Evolutionary conservation across 78 protist genomes (phyloP).

Genomic region (Dictyostelium intermedium): DNA sequence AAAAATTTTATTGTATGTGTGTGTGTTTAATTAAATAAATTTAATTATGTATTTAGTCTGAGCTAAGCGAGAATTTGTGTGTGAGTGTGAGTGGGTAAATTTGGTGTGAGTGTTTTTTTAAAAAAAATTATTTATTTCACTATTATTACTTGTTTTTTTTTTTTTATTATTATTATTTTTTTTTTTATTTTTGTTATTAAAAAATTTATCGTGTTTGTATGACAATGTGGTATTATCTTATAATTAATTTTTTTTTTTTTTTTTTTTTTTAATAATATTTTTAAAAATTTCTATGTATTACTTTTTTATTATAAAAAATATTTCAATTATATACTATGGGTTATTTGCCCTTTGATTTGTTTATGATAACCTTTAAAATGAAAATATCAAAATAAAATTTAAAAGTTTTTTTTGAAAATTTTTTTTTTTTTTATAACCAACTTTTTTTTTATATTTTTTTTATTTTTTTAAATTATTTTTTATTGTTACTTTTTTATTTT

Average conservation of each 20-base stretch:
- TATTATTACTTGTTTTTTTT: too few species aligned
- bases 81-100: not conserved
- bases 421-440: not conserved
- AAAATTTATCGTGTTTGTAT: not conserved
- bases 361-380: not conserved
- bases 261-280: too few species aligned
- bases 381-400: not conserved
- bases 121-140: too few species aligned
- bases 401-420: not conserved
- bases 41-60: not conserved
- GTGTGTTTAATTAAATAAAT: not conserved
- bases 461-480: too few species aligned
- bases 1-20: not conserved
- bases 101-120: not conserved
- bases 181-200: not conserved
- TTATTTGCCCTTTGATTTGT: not conserved
- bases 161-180: too few species aligned
- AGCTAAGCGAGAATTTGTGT: not conserved
- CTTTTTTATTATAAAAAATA: too few species aligned
- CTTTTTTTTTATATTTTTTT: not conserved
- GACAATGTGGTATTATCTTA: not conserved
- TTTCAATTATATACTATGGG: not conserved
- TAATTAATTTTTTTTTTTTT: too few species aligned
- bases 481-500: too few species aligned
- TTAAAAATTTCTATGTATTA: too few species aligned